Evolutionary conservation across 2,329 filamentous ascomycete species (phyloP).

Genomic region (Setomelanomma holmii): DNA sequence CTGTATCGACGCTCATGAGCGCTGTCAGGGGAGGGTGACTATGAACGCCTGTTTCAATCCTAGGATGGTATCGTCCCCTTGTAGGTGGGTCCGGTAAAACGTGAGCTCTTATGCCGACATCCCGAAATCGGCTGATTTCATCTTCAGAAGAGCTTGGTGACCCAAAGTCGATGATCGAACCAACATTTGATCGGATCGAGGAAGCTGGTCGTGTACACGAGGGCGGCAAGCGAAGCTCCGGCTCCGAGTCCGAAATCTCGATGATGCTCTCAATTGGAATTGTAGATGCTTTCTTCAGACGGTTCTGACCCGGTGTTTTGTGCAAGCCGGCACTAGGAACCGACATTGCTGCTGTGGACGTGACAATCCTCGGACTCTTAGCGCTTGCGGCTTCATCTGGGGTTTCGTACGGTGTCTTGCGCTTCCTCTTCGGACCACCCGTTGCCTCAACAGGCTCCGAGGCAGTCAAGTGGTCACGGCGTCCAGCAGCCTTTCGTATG

Average conservation of each 20-base stretch:
- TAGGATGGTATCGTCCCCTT: slow-evolving; percentile 2
- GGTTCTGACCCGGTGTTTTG: not conserved
- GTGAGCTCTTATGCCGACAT: too few species aligned
- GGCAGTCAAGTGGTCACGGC: slow-evolving; percentile 13
- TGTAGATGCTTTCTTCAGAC: not conserved
- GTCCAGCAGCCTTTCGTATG: slow-evolving; percentile 17
- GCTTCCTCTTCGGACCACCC: slow-evolving; percentile 4
- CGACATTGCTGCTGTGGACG: not conserved
- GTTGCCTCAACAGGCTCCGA: not conserved
- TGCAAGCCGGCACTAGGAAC: too few species aligned
- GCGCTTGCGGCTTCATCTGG: not conserved
- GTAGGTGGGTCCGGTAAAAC: not conserved
- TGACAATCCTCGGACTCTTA: too few species aligned
- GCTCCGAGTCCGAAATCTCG: slow-evolving; percentile 15
- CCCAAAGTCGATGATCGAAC: slow-evolving; percentile 1
- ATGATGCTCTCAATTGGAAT: slow-evolving; percentile 1
- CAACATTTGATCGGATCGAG: not conserved
- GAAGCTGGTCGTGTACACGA: not conserved
- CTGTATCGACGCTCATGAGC: too few species aligned
- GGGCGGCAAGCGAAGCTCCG: not conserved
- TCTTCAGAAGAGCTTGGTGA: slow-evolving; percentile 7
- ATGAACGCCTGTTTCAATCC: not conserved
- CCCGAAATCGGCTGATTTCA: not conserved
- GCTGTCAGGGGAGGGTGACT: too few species aligned
- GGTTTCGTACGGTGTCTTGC: not conserved